These are phyloP conservation scores for Solanum phureja DNA, from an alignment of 257 asterid species.

Conservation along the genomic window DNA sequence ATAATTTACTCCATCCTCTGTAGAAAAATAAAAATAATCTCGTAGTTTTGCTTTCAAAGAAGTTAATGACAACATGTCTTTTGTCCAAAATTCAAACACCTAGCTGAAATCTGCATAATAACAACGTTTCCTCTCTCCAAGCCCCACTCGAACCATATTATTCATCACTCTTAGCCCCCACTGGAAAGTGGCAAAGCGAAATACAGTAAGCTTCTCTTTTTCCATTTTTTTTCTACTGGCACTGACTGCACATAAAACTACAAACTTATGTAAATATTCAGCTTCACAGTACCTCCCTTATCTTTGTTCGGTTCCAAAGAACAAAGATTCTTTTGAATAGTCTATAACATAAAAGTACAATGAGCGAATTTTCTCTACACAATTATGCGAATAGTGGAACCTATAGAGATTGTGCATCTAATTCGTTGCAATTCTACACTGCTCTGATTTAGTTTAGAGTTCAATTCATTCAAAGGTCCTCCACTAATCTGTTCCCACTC, in stretches of 20 bases:
- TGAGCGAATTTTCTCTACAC: background rate
- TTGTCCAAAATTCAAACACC: background rate
- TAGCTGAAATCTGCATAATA: background rate
- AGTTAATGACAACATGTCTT: background rate
- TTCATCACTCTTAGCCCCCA: background rate
- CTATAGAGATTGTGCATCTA: background rate
- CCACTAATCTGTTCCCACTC: background rate
- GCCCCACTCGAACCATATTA: background rate
- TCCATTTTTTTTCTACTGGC: background rate
- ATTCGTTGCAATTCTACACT: background rate
- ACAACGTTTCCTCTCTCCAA: background rate
- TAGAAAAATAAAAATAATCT: background rate
- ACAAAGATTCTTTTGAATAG: background rate
- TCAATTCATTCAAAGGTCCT: background rate
- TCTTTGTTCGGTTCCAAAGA: background rate
- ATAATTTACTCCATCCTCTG: background rate
- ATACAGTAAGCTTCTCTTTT: background rate
- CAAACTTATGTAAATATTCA: background rate
- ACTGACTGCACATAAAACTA: background rate
- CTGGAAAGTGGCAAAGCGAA: background rate
- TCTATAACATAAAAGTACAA: background rate
- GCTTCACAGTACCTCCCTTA: background rate
- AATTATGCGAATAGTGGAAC: background rate
- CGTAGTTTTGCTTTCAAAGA: background rate
- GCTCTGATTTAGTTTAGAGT: background rate